These are phyloP conservation scores for Quercus cerris DNA, from an alignment of 306 rosid genomes.

Conservation along the genomic window DNA sequence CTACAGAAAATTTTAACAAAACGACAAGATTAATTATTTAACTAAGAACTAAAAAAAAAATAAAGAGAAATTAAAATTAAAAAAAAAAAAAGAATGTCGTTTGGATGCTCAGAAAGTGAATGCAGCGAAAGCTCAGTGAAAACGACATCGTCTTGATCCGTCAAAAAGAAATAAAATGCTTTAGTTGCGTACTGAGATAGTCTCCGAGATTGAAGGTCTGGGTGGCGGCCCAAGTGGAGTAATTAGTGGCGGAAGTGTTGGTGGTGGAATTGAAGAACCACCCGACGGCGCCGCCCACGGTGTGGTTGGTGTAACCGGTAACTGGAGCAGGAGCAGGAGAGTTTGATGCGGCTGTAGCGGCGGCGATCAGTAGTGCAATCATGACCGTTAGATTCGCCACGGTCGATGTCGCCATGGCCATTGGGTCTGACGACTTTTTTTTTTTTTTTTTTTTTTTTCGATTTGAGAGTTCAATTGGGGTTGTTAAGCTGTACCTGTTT, in stretches of 20 bases:
- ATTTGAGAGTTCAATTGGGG: neutral
- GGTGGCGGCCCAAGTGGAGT: constrained; percentile 71
- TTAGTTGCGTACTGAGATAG: constrained; percentile 53
- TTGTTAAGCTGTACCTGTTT: neutral
- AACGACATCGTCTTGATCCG: too few species aligned
- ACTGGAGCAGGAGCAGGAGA: constrained; percentile 22
- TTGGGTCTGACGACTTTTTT: neutral
- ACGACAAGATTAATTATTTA: too few species aligned
- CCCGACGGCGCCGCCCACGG: constrained; percentile 69
- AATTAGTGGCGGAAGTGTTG: constrained; percentile 63
- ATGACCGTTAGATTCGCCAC: constrained; percentile 9
- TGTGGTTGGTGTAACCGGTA: constrained; percentile 62
- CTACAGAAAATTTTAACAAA: constrained; percentile 22
- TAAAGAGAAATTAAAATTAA: neutral
- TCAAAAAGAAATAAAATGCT: too few species aligned
- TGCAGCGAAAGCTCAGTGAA: neutral
- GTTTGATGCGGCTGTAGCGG: neutral
- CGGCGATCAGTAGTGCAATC: constrained; percentile 17
- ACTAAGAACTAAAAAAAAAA: neutral
- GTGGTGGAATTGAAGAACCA: constrained; percentile 75
- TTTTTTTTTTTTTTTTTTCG: neutral
- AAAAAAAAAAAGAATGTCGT: neutral
- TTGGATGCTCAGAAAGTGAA: neutral
- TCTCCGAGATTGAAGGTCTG: constrained; percentile 83
- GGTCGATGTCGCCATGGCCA: neutral